These are phyloP conservation scores for Favolaschia claudopus DNA, from an alignment of 768 basidiomycete species.

Conservation along the genomic window DNA sequence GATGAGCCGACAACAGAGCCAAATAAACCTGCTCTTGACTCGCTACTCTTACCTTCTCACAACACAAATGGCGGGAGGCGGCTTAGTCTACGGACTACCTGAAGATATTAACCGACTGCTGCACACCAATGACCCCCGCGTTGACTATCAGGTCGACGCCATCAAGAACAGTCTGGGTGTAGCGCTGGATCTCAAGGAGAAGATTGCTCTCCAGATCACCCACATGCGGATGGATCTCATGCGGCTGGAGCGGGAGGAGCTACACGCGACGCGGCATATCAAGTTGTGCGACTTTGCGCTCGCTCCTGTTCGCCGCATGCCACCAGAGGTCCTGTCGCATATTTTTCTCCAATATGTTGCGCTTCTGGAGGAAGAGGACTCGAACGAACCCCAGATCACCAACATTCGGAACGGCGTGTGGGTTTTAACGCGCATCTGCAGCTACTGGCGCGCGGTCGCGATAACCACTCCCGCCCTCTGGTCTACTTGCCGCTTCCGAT, in stretches of 20 bases:
- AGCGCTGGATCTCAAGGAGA: neutral
- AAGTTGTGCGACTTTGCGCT: conserved; percentile 2
- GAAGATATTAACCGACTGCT: neutral
- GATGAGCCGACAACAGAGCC: too few species aligned
- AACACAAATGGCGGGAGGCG: neutral
- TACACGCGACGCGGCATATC: conserved; percentile 6
- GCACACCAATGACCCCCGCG: conserved; percentile 6
- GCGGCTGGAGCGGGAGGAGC: conserved; percentile 1
- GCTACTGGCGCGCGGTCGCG: conserved; percentile 9
- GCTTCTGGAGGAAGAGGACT: neutral
- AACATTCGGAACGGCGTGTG: neutral
- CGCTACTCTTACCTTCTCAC: neutral
- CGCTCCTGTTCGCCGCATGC: conserved; percentile 3
- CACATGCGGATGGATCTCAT: neutral
- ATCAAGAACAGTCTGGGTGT: neutral
- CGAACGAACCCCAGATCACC: neutral
- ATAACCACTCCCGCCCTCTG: neutral
- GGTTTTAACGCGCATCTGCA: conserved; percentile 10
- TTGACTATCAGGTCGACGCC: conserved; percentile 4
- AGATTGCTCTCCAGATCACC: neutral
- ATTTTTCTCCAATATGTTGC: neutral
- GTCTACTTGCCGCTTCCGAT: neutral
- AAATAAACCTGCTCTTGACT: too few species aligned
- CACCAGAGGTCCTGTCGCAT: neutral
- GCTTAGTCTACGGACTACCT: conserved; percentile 2